Percentiles rank a stretch among this genome's conserved stretches.
These are phyloP conservation scores for Sporothrix schenckii DNA, from an alignment of 2,329 filamentous ascomycete genomes.

Conservation along the genomic window DNA sequence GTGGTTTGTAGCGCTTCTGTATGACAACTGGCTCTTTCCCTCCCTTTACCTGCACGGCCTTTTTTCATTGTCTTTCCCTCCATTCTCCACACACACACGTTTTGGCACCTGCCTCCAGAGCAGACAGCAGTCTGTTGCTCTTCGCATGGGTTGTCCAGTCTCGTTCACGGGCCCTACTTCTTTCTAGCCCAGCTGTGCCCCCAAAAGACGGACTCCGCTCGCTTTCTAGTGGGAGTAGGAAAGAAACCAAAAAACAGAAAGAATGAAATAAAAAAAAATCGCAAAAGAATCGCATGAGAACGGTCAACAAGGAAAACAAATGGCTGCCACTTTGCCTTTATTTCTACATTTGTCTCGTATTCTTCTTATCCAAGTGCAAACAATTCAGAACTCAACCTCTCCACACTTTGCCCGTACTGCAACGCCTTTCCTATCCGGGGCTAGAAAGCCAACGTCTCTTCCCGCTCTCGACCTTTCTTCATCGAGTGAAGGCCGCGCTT, in stretches of 20 bases:
- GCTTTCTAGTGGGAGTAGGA: not conserved
- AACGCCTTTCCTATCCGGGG: conserved; percentile 35
- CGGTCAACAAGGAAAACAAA: not conserved
- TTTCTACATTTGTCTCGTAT: not conserved
- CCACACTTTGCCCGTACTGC: conserved; percentile 15
- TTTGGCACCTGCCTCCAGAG: conserved; percentile 1
- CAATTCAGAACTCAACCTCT: not conserved
- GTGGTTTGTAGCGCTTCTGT: conserved; percentile 4
- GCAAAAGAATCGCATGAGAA: not conserved
- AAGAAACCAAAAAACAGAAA: not conserved
- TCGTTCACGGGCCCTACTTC: not conserved
- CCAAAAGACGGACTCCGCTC: not conserved
- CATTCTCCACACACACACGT: conserved; percentile 17
- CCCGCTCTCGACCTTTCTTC: conserved; percentile 36
- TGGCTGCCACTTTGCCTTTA: not conserved
- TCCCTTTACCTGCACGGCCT: not conserved
- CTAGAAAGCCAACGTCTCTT: conserved; percentile 34
- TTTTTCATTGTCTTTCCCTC: not conserved
- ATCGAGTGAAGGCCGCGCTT: conserved; percentile 35
- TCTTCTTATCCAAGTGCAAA: not conserved
- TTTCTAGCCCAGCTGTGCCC: not conserved
- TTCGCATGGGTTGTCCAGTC: not conserved
- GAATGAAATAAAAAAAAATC: not conserved
- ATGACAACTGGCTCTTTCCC: not conserved
- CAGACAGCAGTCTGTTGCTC: not conserved